A percentile compares a stretch with the other conserved stretches of the same genome.
These are phyloP conservation scores for Colletotrichum sp. DNA, from an alignment of 2,329 filamentous ascomycete genomes.

Conservation along the genomic window DNA sequence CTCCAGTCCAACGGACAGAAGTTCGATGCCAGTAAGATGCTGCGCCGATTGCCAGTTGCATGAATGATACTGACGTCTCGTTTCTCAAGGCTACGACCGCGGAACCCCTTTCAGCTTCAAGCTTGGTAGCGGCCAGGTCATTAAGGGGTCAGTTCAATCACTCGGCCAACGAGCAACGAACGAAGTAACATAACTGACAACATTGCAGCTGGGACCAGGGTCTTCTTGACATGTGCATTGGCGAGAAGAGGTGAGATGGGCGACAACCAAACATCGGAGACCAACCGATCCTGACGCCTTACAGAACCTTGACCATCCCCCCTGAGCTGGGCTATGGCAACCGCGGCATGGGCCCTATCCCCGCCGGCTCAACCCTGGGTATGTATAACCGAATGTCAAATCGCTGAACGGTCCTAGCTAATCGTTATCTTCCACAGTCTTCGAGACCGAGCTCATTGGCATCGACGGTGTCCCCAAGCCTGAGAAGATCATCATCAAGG, in stretches of 20 bases:
- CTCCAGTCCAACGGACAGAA: constrained; percentile 74
- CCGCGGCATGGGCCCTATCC: constrained; percentile 80
- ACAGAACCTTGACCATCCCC: constrained; percentile 84
- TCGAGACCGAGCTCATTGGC: constrained; percentile 88
- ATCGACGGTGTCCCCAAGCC: constrained; percentile 75
- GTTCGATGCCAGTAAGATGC: constrained; percentile 74
- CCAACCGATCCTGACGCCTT: constrained; percentile 13
- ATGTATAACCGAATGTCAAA: constrained; percentile 31
- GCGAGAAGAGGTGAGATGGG: constrained; percentile 73
- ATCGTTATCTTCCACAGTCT: constrained; percentile 57
- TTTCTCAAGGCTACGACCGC: constrained; percentile 70
- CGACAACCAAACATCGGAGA: not conserved
- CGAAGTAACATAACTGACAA: constrained; percentile 21
- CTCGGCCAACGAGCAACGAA: not conserved
- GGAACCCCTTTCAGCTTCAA: constrained; percentile 78
- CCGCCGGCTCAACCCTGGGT: constrained; percentile 79
- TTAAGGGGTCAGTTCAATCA: constrained; percentile 72
- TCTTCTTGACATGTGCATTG: constrained; percentile 91
- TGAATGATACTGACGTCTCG: not conserved
- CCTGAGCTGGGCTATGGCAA: constrained; percentile 84
- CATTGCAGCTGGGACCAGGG: constrained; percentile 82
- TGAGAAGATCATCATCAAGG: constrained; percentile 50
- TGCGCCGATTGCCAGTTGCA: not conserved
- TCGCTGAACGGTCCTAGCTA: not conserved
- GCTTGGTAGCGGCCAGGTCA: constrained; percentile 83